These are phyloP conservation scores for Heterobasidion irregulare DNA, from an alignment of 1,284 basidiomycete species.

Conservation along the genomic window DNA sequence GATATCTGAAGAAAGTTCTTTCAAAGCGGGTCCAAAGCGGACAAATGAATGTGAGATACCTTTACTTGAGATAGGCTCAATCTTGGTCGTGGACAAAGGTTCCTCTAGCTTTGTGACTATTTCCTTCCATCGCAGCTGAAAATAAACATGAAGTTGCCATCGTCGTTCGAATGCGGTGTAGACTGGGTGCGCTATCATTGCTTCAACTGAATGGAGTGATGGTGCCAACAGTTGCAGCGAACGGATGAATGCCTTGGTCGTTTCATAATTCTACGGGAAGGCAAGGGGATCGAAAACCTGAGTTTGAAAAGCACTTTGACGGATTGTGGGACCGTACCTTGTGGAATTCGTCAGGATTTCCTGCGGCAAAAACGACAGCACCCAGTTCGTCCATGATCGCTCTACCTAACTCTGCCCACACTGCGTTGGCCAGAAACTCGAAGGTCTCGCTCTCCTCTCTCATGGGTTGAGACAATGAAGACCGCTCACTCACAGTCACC, in stretches of 20 bases:
- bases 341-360: slow-evolving; percentile 84
- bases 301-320: neutral
- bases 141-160: slow-evolving; percentile 97
- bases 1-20: slow-evolving; percentile 7
- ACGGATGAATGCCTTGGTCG: slow-evolving; percentile 80
- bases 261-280: slow-evolving; percentile 63
- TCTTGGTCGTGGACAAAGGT: slow-evolving; percentile 34
- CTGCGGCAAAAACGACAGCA: slow-evolving; percentile 78
- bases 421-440: slow-evolving; percentile 77
- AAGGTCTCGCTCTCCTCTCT: slow-evolving; percentile 34
- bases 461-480: slow-evolving; percentile 5
- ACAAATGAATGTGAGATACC: slow-evolving; percentile 20
- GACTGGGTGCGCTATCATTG: slow-evolving; percentile 64
- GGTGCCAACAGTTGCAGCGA: slow-evolving; percentile 80
- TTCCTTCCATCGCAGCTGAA: slow-evolving; percentile 97
- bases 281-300: neutral
- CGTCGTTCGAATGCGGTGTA: slow-evolving; percentile 73
- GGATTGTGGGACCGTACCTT: slow-evolving; percentile 41
- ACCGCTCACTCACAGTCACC: neutral
- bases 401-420: slow-evolving; percentile 80
- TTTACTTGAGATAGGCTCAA: slow-evolving; percentile 32
- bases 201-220: slow-evolving; percentile 57
- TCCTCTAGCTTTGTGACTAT: slow-evolving; percentile 76
- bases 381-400: slow-evolving; percentile 84
- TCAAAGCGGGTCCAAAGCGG: neutral